Percentiles rank a stretch among this genome's conserved stretches.
These are phyloP conservation scores for Crucibulum laeve DNA, from an alignment of 768 basidiomycete genomes.

Conservation along the genomic window DNA sequence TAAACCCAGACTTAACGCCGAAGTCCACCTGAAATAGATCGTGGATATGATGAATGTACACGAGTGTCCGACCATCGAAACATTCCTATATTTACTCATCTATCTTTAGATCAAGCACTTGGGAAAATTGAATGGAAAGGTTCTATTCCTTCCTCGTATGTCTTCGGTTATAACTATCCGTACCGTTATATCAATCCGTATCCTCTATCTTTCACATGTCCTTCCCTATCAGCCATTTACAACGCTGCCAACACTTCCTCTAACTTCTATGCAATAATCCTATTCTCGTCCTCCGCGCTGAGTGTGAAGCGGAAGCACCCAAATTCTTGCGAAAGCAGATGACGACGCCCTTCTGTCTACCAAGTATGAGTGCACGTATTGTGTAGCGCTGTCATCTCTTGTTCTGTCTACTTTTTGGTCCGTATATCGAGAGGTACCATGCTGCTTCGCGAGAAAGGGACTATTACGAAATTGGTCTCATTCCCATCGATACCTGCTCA, in stretches of 20 bases:
- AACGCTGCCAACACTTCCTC: slow-evolving; percentile 35
- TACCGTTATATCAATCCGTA: no score
- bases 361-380: slow-evolving; percentile 65
- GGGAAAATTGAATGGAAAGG: no score
- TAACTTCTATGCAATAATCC: slow-evolving; percentile 50
- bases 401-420: no score
- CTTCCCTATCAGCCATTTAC: slow-evolving; percentile 11
- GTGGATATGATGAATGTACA: no score
- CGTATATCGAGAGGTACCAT: slow-evolving; percentile 12
- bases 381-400: slow-evolving; percentile 47
- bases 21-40: no score
- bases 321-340: slow-evolving; percentile 80
- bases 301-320: slow-evolving; percentile 90
- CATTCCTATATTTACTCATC: no score
- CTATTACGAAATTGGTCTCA: slow-evolving; percentile 87
- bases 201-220: no score
- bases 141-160: no score
- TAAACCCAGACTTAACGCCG: no score
- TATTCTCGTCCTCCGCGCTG: slow-evolving; percentile 80
- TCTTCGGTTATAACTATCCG: no score
- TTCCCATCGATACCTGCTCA: slow-evolving; percentile 74
- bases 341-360: slow-evolving; percentile 83
- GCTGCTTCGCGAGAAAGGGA: slow-evolving; percentile 60
- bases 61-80: no score
- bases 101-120: no score